Conservation (phyloP, 257 asterid genomes). For the Prunella vulgaris region DNA sequence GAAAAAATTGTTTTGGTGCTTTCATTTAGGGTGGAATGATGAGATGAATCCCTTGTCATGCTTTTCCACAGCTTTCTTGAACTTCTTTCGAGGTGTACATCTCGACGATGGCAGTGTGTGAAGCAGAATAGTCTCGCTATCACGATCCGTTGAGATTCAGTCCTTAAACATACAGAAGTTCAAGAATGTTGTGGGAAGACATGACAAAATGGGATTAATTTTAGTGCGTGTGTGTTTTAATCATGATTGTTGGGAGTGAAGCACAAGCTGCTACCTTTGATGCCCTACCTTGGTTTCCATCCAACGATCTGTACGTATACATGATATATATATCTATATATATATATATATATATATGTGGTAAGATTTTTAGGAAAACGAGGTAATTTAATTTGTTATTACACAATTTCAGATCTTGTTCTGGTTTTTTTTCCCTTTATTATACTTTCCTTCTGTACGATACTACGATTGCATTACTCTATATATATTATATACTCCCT, state of each 20-base stretch:
- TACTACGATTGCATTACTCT: neutral
- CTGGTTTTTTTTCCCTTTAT: neutral
- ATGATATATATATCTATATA: too few species aligned
- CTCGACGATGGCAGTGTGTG: too few species aligned
- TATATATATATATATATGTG: neutral
- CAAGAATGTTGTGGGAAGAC: constrained; percentile 54
- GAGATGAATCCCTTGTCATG: constrained; percentile 35
- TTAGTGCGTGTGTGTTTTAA: too few species aligned
- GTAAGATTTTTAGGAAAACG: neutral
- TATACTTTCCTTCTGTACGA: too few species aligned
- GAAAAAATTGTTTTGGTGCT: too few species aligned
- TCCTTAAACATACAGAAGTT: constrained; percentile 39
- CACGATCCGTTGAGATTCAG: too few species aligned
- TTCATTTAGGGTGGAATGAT: neutral
- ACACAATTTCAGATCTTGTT: neutral
- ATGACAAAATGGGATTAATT: constrained; percentile 31
- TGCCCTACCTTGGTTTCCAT: neutral
- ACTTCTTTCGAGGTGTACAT: constrained; percentile 50
- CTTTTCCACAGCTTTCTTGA: constrained; percentile 99
- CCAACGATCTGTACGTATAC: neutral
- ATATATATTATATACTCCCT: too few species aligned
- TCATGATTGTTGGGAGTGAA: neutral
- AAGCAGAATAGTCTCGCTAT: too few species aligned
- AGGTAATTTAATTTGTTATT: neutral
- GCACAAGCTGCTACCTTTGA: neutral